Percentiles rank a stretch among this genome's conserved stretches.
Conservation (phyloP, 345 rosid species). For the Corymbia maculata region DNA sequence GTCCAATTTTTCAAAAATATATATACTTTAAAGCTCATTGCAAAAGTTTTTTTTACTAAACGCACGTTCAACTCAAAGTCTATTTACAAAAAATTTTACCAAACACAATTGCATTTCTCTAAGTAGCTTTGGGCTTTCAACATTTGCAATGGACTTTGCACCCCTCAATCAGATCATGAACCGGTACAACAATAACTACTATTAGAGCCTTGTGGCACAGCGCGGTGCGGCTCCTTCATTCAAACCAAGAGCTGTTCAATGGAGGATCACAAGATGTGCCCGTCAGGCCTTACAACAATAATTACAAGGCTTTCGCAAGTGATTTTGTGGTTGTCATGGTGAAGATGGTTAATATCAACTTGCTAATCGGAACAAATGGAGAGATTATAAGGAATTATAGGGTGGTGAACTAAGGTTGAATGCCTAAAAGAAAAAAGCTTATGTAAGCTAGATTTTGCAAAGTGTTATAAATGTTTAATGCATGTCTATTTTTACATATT, state of each 20-base stretch:
- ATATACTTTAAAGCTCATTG: too few relatives aligned
- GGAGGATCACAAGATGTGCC: slow-evolving; percentile 20
- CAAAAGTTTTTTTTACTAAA: too few relatives aligned
- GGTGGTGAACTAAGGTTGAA: slow-evolving; percentile 4
- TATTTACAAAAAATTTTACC: too few relatives aligned
- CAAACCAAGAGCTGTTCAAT: slow-evolving; percentile 34
- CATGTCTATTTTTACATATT: neutral
- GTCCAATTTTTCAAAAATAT: too few relatives aligned
- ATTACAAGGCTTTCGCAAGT: neutral
- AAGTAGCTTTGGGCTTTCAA: too few relatives aligned
- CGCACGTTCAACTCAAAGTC: too few relatives aligned
- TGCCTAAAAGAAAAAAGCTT: neutral
- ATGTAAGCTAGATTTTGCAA: neutral
- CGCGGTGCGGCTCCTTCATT: slow-evolving; percentile 40
- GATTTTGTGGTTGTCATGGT: slow-evolving; percentile 44
- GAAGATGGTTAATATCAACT: slow-evolving; percentile 34
- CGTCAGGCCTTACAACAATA: slow-evolving; percentile 21
- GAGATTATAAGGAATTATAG: slow-evolving; percentile 35
- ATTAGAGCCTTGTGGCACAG: slow-evolving; percentile 4
- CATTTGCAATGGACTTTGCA: too few relatives aligned
- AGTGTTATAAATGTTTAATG: neutral
- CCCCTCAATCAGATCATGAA: slow-evolving; percentile 21
- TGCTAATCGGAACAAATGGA: slow-evolving; percentile 29
- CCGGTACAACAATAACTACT: slow-evolving; percentile 23
- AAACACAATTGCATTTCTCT: too few relatives aligned